Evolutionary conservation across 1,284 basidiomycete genomes (phyloP).

Genomic region (Stygiomarasmius scandens): DNA sequence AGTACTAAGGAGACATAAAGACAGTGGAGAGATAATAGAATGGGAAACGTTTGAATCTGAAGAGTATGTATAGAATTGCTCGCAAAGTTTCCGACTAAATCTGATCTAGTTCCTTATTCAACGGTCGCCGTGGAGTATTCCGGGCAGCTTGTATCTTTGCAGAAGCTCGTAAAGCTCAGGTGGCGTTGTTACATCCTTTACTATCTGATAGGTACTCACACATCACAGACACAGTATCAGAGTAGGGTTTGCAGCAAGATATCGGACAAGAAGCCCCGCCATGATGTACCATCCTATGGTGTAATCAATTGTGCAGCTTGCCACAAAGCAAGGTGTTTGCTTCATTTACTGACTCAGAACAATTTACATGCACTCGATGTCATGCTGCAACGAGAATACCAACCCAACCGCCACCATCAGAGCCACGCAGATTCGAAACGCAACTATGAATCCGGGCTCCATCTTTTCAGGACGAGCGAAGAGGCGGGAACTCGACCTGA

Average conservation of each 20-base stretch:
- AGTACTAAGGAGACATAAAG: constrained; percentile 10
- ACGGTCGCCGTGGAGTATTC: constrained; percentile 24
- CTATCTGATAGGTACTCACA: background rate
- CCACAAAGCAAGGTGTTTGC: constrained; percentile 51
- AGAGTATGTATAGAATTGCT: background rate
- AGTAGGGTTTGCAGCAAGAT: background rate
- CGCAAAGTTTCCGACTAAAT: background rate
- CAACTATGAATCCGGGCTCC: constrained; percentile 27
- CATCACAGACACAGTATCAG: background rate
- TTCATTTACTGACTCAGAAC: constrained; percentile 45
- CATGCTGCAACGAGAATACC: constrained; percentile 35
- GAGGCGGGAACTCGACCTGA: constrained; percentile 37
- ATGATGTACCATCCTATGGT: constrained; percentile 29
- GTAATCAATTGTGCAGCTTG: constrained; percentile 51
- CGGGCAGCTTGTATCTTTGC: constrained; percentile 37
- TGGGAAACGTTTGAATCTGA: constrained; percentile 7
- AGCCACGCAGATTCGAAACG: constrained; percentile 37
- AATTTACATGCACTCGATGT: constrained; percentile 57
- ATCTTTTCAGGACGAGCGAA: constrained; percentile 32
- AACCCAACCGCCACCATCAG: constrained; percentile 45
- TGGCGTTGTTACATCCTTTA: background rate
- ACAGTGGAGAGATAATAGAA: background rate
- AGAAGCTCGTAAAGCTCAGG: constrained; percentile 23
- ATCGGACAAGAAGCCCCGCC: background rate
- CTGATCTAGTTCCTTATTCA: constrained; percentile 8